Base-by-base conservation (phyloP, 768 basidiomycete genomes). In the Hydnomerulius pinastri region DNA sequence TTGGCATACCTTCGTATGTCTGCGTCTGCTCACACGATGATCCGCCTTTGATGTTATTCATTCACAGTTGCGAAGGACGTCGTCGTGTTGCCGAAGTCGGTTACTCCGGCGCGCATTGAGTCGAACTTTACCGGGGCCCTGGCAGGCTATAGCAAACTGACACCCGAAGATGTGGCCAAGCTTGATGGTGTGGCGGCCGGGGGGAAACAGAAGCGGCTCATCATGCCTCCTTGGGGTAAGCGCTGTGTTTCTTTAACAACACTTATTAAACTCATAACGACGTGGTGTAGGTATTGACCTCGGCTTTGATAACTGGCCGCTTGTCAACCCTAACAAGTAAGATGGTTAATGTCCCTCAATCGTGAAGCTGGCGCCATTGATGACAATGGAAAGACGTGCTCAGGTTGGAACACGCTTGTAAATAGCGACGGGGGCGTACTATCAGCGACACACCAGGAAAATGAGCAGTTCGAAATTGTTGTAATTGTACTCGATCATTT, bases 11-110 rank as follows among this genome's bases (percentile, higher is more conserved):
- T 83, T n/a, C 60, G 84, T 85, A 66, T 53, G 81, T 59, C 29
- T 20, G 27, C 18, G 0, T 4, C 37, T 35, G 29, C 43, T 54
- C 50, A 15, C 48, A 47, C 27, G 33, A 43, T 36, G 45, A 21
- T 41, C 48, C 35, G 37, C 9, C 29, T 48, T 29, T 17, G 36
- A 23, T 33, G 41, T 25, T 7, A 23, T 28, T n/a, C 43, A 40
- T 46, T 12, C 51, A 58, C 44, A 85, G 85, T 88, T 45, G 74
- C 77, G 11, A 86, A 87, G 61, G 81, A 77, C 30, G 73, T 83
- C 36, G 76, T 89, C 30, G 74, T 78, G 24, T 77, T 95, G 29
- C 82, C 91, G 2, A 92, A 92, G 70, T 90, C 87, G 6, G 86
- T 92, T 30, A 92, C 79, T 1, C 78, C 81, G 24, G 64, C 76